phyloP scores from a whole-genome alignment of 345 rosid species.

The Rhizophora mangle region DNA sequence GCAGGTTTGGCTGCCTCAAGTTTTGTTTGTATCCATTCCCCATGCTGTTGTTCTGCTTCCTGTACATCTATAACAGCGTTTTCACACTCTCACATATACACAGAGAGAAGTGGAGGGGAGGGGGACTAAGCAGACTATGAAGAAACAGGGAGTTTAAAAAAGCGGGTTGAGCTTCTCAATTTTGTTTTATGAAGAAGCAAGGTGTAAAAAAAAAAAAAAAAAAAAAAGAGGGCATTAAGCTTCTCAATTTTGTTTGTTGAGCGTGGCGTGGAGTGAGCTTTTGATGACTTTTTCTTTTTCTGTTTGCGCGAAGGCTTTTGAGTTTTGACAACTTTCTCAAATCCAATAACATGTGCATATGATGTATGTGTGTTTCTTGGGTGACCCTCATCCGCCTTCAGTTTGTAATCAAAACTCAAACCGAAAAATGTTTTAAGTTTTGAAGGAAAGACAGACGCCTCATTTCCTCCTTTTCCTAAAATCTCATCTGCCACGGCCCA shows the following conservation, averaged over 20 bases:
- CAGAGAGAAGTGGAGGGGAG: background rate
- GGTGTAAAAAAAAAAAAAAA: background rate
- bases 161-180: slow-evolving; percentile 18
- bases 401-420: background rate
- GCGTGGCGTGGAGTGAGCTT: too few species aligned
- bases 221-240: background rate
- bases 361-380: background rate
- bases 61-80: background rate
- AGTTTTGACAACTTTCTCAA: background rate
- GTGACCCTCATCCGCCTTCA: background rate
- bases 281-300: too few species aligned
- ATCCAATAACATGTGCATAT: background rate
- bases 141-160: slow-evolving; percentile 9
- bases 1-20: slow-evolving; percentile 28
- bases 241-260: background rate
- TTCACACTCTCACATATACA: too few species aligned
- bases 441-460: background rate
- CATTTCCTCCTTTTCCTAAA: background rate
- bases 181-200: background rate
- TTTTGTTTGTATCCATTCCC: slow-evolving; percentile 39
- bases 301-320: too few species aligned
- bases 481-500: background rate
- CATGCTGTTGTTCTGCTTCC: slow-evolving; percentile 20
- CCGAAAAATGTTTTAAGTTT: background rate
- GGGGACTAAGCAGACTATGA: background rate